phyloP scores from a whole-genome alignment of 495 filamentous ascomycete genomes.

The Aspergillus indologenus region DNA sequence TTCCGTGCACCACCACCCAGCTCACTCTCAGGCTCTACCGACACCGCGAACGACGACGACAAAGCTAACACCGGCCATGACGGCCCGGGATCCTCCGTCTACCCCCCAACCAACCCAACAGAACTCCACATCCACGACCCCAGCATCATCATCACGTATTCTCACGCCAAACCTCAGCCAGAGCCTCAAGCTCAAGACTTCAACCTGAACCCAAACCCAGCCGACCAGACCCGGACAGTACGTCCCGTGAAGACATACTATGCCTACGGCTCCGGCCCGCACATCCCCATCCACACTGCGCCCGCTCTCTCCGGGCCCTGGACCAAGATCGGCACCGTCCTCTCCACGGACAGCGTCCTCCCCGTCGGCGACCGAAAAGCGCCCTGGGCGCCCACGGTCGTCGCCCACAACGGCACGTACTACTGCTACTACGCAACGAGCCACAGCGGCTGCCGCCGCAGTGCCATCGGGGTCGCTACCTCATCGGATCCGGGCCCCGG shows the following conservation, averaged over 20 bases:
- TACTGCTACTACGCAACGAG: conserved; percentile 74
- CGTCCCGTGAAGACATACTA: too few species aligned
- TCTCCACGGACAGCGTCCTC: conserved; percentile 39
- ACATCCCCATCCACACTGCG: conserved; percentile 35
- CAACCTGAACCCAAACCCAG: too few species aligned
- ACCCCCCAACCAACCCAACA: conserved; percentile 30
- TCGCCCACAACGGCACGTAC: conserved; percentile 53
- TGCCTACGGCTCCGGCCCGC: conserved; percentile 35
- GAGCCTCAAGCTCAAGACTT: conserved; percentile 26
- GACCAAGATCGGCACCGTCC: conserved; percentile 34
- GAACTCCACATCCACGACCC: conserved; percentile 42
- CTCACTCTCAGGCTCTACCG: background rate
- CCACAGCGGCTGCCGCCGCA: conserved; percentile 62
- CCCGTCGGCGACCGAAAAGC: conserved; percentile 36
- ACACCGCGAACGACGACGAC: background rate
- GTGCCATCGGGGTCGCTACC: conserved; percentile 69
- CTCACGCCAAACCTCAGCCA: background rate
- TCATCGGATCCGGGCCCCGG: conserved; percentile 58
- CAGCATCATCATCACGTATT: conserved; percentile 26
- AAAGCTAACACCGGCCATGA: background rate
- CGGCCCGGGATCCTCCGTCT: background rate
- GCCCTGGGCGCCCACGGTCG: conserved; percentile 62
- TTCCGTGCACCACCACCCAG: conserved; percentile 1
- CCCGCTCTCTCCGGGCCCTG: conserved; percentile 41
- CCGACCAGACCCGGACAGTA: too few species aligned